Evolutionary conservation across 2,329 filamentous ascomycete species (phyloP).

Genomic region (Aspergillus intermedius): DNA sequence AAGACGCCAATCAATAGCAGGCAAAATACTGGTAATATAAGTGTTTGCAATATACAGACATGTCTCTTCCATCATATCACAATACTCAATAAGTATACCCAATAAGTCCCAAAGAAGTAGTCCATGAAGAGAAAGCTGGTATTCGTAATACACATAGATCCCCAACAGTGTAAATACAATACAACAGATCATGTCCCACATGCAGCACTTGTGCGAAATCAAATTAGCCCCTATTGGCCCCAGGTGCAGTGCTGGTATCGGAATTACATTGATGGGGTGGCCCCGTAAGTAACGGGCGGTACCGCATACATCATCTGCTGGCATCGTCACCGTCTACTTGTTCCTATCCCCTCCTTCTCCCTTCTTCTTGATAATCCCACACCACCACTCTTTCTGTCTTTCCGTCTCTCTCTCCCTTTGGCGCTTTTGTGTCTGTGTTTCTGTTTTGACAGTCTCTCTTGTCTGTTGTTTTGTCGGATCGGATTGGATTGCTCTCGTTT

Average conservation of each 20-base stretch:
- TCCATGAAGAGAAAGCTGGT: not conserved
- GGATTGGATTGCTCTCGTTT: not conserved
- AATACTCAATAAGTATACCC: too few species aligned
- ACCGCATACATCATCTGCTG: not conserved
- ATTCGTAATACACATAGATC: not conserved
- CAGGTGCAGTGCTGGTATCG: not conserved
- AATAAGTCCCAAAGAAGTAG: not conserved
- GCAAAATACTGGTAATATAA: too few species aligned
- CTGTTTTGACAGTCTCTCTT: not conserved
- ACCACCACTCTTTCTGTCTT: not conserved
- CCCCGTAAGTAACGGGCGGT: not conserved
- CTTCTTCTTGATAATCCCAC: not conserved
- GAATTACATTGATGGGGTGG: not conserved
- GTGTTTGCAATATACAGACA: not conserved
- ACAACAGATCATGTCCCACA: not conserved
- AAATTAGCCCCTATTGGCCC: not conserved
- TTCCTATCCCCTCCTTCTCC: not conserved
- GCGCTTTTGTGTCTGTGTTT: not conserved
- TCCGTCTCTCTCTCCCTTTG: not conserved
- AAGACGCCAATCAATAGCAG: too few species aligned
- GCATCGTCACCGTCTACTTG: not conserved
- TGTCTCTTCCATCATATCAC: not conserved
- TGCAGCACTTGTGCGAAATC: not conserved
- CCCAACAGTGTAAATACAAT: not conserved
- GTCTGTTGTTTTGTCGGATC: not conserved